Evolutionary conservation across 2,329 filamentous ascomycete species (phyloP).

Genomic region (Clarireedia monteithiana): DNA sequence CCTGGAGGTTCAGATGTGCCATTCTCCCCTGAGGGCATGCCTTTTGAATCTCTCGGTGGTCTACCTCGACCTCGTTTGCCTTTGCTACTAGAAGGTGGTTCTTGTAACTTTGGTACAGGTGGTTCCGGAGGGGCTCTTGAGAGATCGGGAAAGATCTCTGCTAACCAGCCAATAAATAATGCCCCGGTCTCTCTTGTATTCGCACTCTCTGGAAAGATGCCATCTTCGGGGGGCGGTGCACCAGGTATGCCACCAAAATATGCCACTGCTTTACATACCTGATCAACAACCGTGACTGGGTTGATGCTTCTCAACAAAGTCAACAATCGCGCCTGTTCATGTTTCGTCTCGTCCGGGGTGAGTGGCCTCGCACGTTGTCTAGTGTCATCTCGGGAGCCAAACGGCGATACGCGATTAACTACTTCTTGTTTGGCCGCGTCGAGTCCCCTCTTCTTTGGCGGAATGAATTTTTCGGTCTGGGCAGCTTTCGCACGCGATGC

Average conservation of each 20-base stretch:
- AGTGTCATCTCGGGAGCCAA: conserved; percentile 23
- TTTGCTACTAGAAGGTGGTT: background rate
- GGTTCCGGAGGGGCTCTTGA: conserved; percentile 17
- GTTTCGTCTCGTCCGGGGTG: conserved; percentile 43
- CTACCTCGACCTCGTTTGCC: conserved; percentile 24
- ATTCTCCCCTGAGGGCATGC: conserved; percentile 4
- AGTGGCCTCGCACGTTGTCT: conserved; percentile 28
- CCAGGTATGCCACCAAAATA: conserved; percentile 56
- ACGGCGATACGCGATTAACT: conserved; percentile 21
- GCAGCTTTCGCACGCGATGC: conserved; percentile 49
- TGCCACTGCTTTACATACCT: conserved; percentile 53
- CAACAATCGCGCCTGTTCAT: conserved; percentile 52
- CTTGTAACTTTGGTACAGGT: conserved; percentile 8
- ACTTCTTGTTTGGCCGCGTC: conserved; percentile 20
- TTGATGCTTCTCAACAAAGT: conserved; percentile 48
- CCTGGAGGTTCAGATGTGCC: conserved; percentile 20
- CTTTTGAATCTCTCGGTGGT: conserved; percentile 16
- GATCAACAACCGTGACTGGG: conserved; percentile 50
- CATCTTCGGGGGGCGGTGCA: conserved; percentile 42
- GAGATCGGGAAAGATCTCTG: conserved; percentile 51
- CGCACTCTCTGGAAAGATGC: conserved; percentile 47
- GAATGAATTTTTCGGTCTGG: conserved; percentile 45
- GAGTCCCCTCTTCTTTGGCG: conserved; percentile 31
- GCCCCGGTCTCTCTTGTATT: conserved; percentile 49
- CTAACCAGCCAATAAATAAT: conserved; percentile 53